These are phyloP conservation scores for Colletotrichum falcatum DNA, from an alignment of 2,329 filamentous ascomycete species.

Conservation along the genomic window DNA sequence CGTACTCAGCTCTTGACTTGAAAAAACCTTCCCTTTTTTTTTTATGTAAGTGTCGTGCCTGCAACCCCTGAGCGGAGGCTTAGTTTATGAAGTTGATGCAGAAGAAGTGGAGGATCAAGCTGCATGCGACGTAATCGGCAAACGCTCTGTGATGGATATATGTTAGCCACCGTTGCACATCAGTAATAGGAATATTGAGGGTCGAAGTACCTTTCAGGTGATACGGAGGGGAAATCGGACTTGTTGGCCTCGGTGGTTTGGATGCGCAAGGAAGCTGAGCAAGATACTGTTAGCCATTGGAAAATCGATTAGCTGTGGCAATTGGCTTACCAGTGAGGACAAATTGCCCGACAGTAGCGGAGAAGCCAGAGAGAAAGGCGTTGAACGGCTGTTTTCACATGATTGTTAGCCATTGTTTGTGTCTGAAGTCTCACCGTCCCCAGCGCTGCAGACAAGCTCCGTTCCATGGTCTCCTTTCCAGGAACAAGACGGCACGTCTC, in stretches of 20 bases:
- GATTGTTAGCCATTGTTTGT: constrained; percentile 43
- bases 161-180: constrained; percentile 38
- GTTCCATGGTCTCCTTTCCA: background rate
- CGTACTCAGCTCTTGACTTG: background rate
- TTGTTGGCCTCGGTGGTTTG: constrained; percentile 90
- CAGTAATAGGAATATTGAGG: background rate
- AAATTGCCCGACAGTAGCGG: constrained; percentile 95
- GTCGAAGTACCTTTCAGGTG: constrained; percentile 78
- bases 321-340: constrained; percentile 82
- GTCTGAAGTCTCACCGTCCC: background rate
- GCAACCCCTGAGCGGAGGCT: constrained; percentile 42
- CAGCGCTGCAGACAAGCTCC: background rate
- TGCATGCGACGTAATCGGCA: constrained; percentile 95
- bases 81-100: constrained; percentile 99
- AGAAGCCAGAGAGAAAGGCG: constrained; percentile 96
- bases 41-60: background rate
- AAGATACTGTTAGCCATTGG: constrained; percentile 11
- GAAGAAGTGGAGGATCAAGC: constrained; percentile 97
- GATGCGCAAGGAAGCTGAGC: constrained; percentile 81
- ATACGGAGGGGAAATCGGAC: constrained; percentile 79
- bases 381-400: constrained; percentile 85
- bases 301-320: constrained; percentile 38
- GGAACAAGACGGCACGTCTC: background rate
- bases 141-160: constrained; percentile 75
- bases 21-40: background rate